A percentile compares a stretch with the other conserved stretches of the same genome.
phyloP scores from a whole-genome alignment of 2,329 filamentous ascomycete species.

The Orbilia oligospora region DNA sequence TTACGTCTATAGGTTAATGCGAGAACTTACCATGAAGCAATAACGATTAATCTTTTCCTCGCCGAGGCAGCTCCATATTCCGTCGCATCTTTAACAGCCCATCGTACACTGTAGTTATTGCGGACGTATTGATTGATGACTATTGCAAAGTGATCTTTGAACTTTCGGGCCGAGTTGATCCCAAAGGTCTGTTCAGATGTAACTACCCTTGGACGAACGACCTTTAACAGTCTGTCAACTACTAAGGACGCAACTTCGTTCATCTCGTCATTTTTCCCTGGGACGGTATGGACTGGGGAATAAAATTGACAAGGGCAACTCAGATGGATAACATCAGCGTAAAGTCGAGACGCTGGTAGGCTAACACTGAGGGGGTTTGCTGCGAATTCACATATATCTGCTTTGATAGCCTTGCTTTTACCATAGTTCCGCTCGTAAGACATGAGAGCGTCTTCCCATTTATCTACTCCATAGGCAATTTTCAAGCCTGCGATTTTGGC shows the following conservation, averaged over 20 bases:
- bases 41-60: constrained; percentile 70
- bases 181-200: constrained; percentile 86
- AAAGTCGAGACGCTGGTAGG: constrained; percentile 65
- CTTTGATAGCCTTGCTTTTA: constrained; percentile 66
- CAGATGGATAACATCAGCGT: constrained; percentile 79
- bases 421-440: constrained; percentile 74
- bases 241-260: constrained; percentile 75
- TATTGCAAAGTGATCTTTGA: constrained; percentile 70
- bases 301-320: constrained; percentile 84
- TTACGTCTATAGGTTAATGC: no score
- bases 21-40: constrained; percentile 71
- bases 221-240: constrained; percentile 72
- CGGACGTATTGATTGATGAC: constrained; percentile 77
- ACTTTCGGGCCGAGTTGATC: constrained; percentile 71
- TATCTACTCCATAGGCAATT: constrained; percentile 77
- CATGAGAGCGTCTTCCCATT: constrained; percentile 71
- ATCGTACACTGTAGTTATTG: constrained; percentile 78
- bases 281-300: constrained; percentile 78
- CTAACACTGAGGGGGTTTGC: constrained; percentile 70
- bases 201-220: constrained; percentile 76
- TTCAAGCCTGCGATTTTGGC: constrained; percentile 74
- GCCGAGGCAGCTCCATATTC: constrained; percentile 71
- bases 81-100: constrained; percentile 73
- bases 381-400: constrained; percentile 70
- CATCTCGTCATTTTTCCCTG: constrained; percentile 74